These are phyloP conservation scores for Ricinus communis DNA, from an alignment of 345 rosid species.

Conservation along the genomic window DNA sequence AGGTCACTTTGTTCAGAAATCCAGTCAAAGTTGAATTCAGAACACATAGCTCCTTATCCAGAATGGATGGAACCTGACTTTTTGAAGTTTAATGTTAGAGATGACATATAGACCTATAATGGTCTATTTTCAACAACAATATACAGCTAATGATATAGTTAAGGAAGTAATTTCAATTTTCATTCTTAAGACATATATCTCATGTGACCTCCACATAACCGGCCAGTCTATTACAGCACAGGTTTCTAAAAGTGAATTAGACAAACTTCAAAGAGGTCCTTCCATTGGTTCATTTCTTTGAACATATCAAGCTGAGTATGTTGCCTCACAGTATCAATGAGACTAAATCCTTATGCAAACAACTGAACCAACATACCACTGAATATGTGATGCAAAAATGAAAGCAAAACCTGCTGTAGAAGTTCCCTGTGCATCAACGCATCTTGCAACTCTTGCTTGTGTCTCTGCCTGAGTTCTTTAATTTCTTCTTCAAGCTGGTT, in stretches of 20 bases:
- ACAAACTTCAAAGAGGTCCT: conserved; percentile 3
- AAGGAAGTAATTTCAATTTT: neutral
- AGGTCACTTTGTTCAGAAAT: neutral
- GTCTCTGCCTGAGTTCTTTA: conserved; percentile 71
- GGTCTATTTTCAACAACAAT: no score
- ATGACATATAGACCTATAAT: no score
- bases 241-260: neutral
- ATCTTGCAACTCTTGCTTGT: conserved; percentile 92
- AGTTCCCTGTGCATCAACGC: conserved; percentile 69
- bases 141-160: neutral
- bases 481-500: conserved; percentile 84
- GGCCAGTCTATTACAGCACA: neutral
- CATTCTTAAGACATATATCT: neutral
- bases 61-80: no score
- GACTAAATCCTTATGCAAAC: conserved; percentile 3
- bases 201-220: neutral
- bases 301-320: conserved; percentile 2
- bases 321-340: neutral
- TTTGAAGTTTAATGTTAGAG: no score
- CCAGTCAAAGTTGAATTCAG: neutral
- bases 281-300: conserved; percentile 4
- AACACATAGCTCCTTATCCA: no score
- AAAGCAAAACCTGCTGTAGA: conserved; percentile 69
- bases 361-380: neutral
- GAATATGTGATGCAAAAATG: conserved; percentile 6